Percentiles rank a stretch among this genome's conserved stretches.
phyloP scores from a whole-genome alignment of 441 rosid genomes.

The Dalechampia spathulata region DNA sequence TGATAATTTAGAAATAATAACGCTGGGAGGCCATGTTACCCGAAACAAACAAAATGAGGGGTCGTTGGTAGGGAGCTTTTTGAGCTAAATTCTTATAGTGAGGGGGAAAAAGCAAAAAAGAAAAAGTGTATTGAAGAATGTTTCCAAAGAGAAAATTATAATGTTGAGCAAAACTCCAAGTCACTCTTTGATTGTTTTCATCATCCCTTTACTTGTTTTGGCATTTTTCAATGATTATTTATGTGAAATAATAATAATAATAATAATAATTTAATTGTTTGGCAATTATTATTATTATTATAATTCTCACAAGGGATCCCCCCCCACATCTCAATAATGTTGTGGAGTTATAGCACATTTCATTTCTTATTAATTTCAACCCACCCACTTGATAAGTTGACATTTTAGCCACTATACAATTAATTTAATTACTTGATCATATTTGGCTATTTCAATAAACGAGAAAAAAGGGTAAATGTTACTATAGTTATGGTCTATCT shows the following conservation, averaged over 20 bases:
- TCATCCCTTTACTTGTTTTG: not conserved
- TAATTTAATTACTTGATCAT: too few relatives aligned
- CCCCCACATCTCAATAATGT: not conserved
- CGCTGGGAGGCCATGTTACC: not conserved
- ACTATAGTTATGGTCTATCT: too few relatives aligned
- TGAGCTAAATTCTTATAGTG: conserved; percentile 5
- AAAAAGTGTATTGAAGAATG: not conserved
- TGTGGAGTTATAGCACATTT: not conserved
- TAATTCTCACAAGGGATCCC: not conserved
- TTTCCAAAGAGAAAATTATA: not conserved
- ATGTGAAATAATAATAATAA: not conserved
- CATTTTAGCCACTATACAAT: too few relatives aligned
- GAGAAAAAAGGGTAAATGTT: too few relatives aligned
- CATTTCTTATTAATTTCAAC: not conserved
- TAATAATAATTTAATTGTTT: not conserved
- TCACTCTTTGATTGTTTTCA: not conserved
- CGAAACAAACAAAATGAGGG: conserved; percentile 12
- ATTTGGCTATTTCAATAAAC: too few relatives aligned
- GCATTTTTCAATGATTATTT: conserved; percentile 1
- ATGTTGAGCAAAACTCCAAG: not conserved
- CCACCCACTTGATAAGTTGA: not conserved
- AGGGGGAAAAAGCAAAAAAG: not conserved
- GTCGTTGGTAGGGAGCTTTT: conserved; percentile 17
- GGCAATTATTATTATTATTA: too few relatives aligned
- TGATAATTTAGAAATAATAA: too few relatives aligned